Base-by-base conservation (phyloP, 768 basidiomycete species). In the Cyathus striatus region DNA sequence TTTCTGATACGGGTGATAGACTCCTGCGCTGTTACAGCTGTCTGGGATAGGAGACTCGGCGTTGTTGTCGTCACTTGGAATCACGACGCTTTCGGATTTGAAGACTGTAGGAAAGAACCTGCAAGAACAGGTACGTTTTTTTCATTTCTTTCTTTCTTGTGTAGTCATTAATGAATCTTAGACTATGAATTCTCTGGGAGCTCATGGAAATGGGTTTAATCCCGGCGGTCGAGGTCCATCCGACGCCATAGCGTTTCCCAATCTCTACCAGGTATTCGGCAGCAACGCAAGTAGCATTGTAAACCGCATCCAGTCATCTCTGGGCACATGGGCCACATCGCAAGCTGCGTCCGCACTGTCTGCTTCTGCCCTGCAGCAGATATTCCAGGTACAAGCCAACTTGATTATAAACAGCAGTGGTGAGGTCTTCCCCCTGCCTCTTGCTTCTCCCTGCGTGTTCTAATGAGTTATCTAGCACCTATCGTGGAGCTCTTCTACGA, bases 21-120 rank as follows among this genome's bases (percentile, higher is more conserved):
- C 70, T 0, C 75, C 75, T 3, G 63, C 63, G 2, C 60, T 77
- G 7, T 64, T 77, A 12, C 75, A 79, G 53, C 66, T 76, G 1
- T 80, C 78, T 10, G 80, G 79, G 0, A 73, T 81, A 43, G 80
- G 79, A 2, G 75, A 79, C 52, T 58, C 72, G 0, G 54, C 55
- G 7, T 33, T 74, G 17, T 70, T 81, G 1, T 52, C 51, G 1
- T 60, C 68, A 1, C 61, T 80, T 17, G 75, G 71, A 0, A 76
- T 82, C 52, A 54, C 50, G 10, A 66, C 71, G 3, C 57, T 62
- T n/a, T 59, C 78, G 30, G 57, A 76, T 43, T 59, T 78, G 22
- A 66, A 66, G 47, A 69, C 67, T 4, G 76, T 80, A 4, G 78
- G 78, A 5, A 68, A 66, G 57, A 79, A 81, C 53, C 65, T 81